These are phyloP conservation scores for Aureobasidium subglaciale DNA, from an alignment of 2,329 filamentous ascomycete species.

Conservation along the genomic window DNA sequence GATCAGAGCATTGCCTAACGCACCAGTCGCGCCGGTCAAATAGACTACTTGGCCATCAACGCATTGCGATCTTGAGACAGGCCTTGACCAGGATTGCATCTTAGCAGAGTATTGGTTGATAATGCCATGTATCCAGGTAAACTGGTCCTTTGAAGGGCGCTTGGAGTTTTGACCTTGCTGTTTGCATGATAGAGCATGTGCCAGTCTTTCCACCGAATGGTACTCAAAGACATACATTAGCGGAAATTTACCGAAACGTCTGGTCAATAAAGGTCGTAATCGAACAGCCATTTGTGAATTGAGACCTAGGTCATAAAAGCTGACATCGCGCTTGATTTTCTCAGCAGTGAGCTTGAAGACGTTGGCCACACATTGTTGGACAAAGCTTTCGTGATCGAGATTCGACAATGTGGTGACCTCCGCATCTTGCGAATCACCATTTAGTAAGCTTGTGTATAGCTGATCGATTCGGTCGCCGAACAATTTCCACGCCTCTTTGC, in stretches of 20 bases:
- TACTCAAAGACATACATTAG: conserved; percentile 27
- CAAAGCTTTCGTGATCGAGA: background rate
- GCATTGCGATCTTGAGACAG: background rate
- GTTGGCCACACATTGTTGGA: background rate
- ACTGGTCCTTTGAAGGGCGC: background rate
- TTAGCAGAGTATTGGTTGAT: background rate
- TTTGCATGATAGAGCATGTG: background rate
- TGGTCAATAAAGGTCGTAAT: conserved; percentile 21
- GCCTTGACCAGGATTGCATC: background rate
- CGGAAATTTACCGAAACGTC: conserved; percentile 22
- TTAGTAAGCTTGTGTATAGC: conserved; percentile 7
- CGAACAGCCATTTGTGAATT: conserved; percentile 20
- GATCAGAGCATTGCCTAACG: conserved; percentile 15
- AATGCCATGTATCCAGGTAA: background rate
- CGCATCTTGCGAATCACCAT: background rate
- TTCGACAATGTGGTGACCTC: background rate
- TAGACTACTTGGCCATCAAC: conserved; percentile 4
- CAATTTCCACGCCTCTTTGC: conserved; percentile 25
- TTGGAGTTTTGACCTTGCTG: background rate
- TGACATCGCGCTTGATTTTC: background rate
- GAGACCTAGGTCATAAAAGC: conserved; percentile 15
- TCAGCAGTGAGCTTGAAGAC: background rate
- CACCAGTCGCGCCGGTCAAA: conserved; percentile 16
- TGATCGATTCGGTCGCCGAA: conserved; percentile 22
- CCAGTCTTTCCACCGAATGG: conserved; percentile 22